Conservation (phyloP, 164 flowering plant genomes). For the Hamamelis virginiana region DNA sequence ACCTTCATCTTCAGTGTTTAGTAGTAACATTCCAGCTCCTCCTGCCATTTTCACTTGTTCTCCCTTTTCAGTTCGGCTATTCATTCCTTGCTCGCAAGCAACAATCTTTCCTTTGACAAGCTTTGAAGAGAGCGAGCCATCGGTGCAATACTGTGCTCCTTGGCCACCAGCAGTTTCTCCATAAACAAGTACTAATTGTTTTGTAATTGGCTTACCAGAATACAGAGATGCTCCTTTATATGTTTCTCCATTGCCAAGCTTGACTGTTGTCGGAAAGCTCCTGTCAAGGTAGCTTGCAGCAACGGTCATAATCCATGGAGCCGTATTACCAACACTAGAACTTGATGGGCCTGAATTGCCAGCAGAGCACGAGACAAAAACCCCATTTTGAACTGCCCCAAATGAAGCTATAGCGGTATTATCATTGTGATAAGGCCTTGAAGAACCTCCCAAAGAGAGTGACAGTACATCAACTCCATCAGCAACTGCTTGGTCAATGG, state of each 20-base stretch:
- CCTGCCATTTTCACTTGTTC: conserved; percentile 55
- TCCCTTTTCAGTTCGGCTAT: conserved; percentile 45
- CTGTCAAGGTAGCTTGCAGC: conserved; percentile 70
- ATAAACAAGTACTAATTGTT: conserved; percentile 44
- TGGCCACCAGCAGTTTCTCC: conserved; percentile 42
- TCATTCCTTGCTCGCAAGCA: conserved; percentile 52
- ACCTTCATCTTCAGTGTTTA: conserved; percentile 44
- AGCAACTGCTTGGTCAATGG: conserved; percentile 58
- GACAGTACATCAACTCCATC: conserved; percentile 83
- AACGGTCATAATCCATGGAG: conserved; percentile 83
- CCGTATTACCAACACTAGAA: conserved; percentile 47
- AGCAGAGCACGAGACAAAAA: conserved; percentile 62
- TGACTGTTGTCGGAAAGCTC: conserved; percentile 52
- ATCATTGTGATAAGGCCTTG: conserved; percentile 47
- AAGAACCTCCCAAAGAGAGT: conserved; percentile 57
- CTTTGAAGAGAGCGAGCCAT: conserved; percentile 38
- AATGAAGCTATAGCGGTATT: conserved; percentile 59
- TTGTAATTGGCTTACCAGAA: conserved; percentile 33
- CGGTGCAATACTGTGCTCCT: conserved; percentile 43
- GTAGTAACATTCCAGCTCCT: conserved; percentile 63
- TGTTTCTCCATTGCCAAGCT: conserved; percentile 47
- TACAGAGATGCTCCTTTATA: conserved; percentile 62
- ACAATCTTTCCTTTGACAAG: conserved; percentile 68
- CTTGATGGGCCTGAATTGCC: conserved; percentile 60
- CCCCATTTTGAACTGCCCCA: conserved; percentile 49